A percentile compares a stretch with the other conserved stretches of the same genome.
These are phyloP conservation scores for Raffaelea arxii DNA, from an alignment of 2,329 filamentous ascomycete genomes.

Conservation along the genomic window DNA sequence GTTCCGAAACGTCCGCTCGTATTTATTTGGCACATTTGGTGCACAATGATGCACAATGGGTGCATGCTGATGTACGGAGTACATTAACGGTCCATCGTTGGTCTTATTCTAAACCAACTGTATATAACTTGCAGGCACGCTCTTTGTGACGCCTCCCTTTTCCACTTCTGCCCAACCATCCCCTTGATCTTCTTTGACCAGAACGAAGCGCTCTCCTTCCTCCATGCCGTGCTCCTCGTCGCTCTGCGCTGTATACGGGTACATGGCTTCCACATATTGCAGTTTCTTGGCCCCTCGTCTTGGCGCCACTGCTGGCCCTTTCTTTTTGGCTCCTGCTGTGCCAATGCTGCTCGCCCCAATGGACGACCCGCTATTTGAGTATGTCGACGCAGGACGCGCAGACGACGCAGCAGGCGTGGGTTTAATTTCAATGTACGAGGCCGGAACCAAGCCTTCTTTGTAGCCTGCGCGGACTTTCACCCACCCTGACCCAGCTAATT, in stretches of 20 bases:
- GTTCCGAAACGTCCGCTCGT: too few relatives aligned
- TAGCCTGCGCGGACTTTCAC: constrained; percentile 67
- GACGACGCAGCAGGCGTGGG: constrained; percentile 34
- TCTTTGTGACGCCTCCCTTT: constrained; percentile 74
- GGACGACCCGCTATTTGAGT: constrained; percentile 69
- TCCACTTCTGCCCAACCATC: constrained; percentile 98
- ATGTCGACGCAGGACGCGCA: constrained; percentile 61
- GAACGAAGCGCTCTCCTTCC: constrained; percentile 84
- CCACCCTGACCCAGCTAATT: constrained; percentile 81
- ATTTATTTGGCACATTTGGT: too few relatives aligned
- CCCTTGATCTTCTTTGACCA: constrained; percentile 78
- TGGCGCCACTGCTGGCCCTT: constrained; percentile 85
- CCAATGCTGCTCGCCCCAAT: constrained; percentile 28
- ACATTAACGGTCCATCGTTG: too few relatives aligned
- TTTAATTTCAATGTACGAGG: constrained; percentile 69
- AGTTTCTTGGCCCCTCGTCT: constrained; percentile 87
- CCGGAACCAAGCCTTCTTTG: constrained; percentile 77
- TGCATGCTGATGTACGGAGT: too few relatives aligned
- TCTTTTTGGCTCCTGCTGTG: constrained; percentile 54
- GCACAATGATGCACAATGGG: too few relatives aligned
- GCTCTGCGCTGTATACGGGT: constrained; percentile 80
- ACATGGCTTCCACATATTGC: constrained; percentile 85
- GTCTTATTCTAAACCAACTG: constrained; percentile 57
- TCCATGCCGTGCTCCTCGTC: constrained; percentile 83
- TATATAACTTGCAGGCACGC: constrained; percentile 90